A percentile compares a stretch with the other conserved stretches of the same genome.
phyloP scores from a whole-genome alignment of 1,284 basidiomycete genomes.

The Ustilago hordei region DNA sequence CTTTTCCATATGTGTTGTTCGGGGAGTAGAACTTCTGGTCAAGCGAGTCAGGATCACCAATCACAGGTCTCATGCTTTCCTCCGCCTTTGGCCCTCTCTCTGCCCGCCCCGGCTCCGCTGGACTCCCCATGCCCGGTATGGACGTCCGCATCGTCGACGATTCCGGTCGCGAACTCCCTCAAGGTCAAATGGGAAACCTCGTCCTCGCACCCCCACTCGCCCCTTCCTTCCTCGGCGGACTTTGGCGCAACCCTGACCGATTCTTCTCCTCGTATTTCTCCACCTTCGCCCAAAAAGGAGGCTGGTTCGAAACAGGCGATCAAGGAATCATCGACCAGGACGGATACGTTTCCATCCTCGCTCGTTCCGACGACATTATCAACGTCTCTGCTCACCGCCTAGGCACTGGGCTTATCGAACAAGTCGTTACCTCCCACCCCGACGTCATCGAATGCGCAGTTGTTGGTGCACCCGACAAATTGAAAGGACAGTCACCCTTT shows the following conservation, averaged over 20 bases:
- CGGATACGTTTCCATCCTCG: conserved; percentile 64
- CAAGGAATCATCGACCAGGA: conserved; percentile 60
- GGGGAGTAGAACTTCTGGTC: conserved; percentile 60
- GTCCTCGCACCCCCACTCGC: conserved; percentile 59
- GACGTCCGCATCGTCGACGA: conserved; percentile 67
- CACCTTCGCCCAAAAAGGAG: conserved; percentile 62
- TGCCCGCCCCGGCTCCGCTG: conserved; percentile 59
- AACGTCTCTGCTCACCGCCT: conserved; percentile 65
- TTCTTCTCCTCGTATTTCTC: conserved; percentile 60
- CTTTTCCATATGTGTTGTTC: background rate
- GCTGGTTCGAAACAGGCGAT: conserved; percentile 67
- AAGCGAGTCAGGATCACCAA: conserved; percentile 62
- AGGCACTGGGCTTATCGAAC: conserved; percentile 63
- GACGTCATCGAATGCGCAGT: conserved; percentile 65
- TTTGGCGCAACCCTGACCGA: conserved; percentile 62
- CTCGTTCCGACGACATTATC: conserved; percentile 62
- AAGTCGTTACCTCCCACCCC: conserved; percentile 52
- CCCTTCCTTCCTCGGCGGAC: conserved; percentile 57
- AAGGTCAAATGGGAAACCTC: conserved; percentile 65
- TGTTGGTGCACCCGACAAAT: conserved; percentile 63
- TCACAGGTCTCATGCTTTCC: conserved; percentile 59
- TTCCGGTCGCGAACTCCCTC: conserved; percentile 50
- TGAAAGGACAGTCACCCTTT: conserved; percentile 67
- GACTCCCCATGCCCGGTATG: conserved; percentile 64
- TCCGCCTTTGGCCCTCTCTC: conserved; percentile 46